Conservation (phyloP, 257 asterid species). For the Ophiorrhiza pumila region DNA sequence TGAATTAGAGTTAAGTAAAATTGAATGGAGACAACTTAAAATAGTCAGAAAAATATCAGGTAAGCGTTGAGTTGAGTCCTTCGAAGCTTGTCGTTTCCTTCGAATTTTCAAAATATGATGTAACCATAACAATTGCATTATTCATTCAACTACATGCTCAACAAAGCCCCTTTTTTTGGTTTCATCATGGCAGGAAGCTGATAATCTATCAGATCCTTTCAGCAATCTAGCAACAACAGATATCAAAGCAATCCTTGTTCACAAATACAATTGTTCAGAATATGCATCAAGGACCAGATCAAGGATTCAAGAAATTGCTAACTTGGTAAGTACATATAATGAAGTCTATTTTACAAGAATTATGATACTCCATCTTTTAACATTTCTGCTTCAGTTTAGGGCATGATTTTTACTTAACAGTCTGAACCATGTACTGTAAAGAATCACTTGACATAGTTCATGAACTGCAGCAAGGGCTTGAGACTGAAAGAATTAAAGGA, state of each 20-base stretch:
- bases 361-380: background rate
- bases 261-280: slow-evolving; percentile 60
- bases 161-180: background rate
- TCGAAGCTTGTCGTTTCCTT: background rate
- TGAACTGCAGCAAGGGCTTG: slow-evolving; percentile 61
- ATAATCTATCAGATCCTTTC: slow-evolving; percentile 51
- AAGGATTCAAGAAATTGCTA: slow-evolving; percentile 49
- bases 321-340: slow-evolving; percentile 39
- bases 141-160: background rate
- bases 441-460: background rate
- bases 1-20: background rate
- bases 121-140: background rate
- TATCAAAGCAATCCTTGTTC: slow-evolving; percentile 59
- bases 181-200: slow-evolving; percentile 45
- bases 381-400: background rate
- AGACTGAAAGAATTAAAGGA: slow-evolving; percentile 54
- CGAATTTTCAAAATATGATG: background rate
- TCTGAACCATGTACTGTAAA: background rate
- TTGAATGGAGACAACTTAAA: background rate
- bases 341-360: background rate
- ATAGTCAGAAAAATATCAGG: background rate
- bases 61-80: background rate
- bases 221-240: slow-evolving; percentile 73
- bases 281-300: slow-evolving; percentile 45
- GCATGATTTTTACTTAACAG: background rate